Evolutionary conservation across 2,329 filamentous ascomycete species (phyloP), one percentile per base, ranked within the genome.

Genomic region (Fonsecaea pedrosoi): DNA sequence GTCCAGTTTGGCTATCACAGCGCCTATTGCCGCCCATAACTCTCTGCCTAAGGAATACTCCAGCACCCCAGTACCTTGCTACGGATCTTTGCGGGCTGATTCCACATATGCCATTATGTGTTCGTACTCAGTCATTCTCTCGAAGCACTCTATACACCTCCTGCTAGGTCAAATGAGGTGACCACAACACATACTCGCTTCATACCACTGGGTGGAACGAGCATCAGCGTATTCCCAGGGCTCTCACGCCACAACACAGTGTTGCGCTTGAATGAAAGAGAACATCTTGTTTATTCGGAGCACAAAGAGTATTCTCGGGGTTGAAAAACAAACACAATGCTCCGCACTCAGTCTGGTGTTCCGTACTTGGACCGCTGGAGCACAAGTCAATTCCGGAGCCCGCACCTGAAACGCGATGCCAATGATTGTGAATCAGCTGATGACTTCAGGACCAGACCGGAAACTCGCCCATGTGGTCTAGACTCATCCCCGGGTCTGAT

Each of bases 341-440:
- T 48, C 42, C 42, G n/a, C 42, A 48, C 1, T 48, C 21, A n/a
- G 9, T 21, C 34, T 34, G 25, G 15, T 55, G 18, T n/a, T 32
- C 45, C 25, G 18, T 61, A 25, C 58, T 40, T 61, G 30, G 13
- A 9, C 58, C 48, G 21, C 18, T 13, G 13, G 34, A n/a, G 40
- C n/a, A 37, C 13, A 25, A 13, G 21, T 4, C 59, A 21, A 21
- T 15, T 30, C 42, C 35, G 34, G 21, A 34, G 32, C n/a, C 34
- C 32, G 38, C 32, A 61, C 18, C 59, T 61, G 59, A 61, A 61
- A 61, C 48, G 21, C 12, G 32, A 25, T 32, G 48, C 30, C 35
- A 34, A 21, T 6, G 32, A 13, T 25, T 40, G 48, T 35, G 12
- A 61, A 35, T 61, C 59, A 42, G 59, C 48, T 61, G 59, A 61